These are phyloP conservation scores for Heracleum sosnowskyi DNA, from an alignment of 129 eudicot species.

Conservation along the genomic window DNA sequence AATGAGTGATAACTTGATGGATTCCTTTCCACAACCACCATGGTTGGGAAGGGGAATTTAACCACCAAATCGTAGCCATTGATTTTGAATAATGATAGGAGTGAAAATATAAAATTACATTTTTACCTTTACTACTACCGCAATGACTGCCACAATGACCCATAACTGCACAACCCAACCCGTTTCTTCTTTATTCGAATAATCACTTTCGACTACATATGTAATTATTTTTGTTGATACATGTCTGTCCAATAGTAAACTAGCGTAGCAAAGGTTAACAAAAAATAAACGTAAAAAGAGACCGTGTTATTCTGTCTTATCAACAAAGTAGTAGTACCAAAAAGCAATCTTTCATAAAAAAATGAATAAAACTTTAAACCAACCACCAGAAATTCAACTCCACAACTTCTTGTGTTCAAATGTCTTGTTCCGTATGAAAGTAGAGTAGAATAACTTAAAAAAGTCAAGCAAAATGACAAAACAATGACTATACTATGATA, in stretches of 20 bases:
- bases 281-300: background rate
- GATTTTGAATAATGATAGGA: too few relatives aligned
- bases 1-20: too few relatives aligned
- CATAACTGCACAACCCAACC: too few relatives aligned
- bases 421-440: background rate
- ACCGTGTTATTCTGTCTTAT: background rate
- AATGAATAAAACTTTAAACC: conserved; percentile 1
- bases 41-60: too few relatives aligned
- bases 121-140: too few relatives aligned
- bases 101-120: too few relatives aligned
- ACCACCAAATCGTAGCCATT: too few relatives aligned
- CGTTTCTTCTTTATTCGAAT: too few relatives aligned
- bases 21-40: too few relatives aligned
- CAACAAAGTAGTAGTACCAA: background rate
- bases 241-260: background rate
- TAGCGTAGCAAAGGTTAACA: background rate
- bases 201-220: too few relatives aligned
- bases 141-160: too few relatives aligned
- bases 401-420: background rate
- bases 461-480: background rate
- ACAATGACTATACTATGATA: background rate
- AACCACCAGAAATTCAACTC: background rate
- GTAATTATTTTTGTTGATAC: background rate
- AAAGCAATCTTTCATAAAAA: background rate
- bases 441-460: background rate